Base-by-base conservation (phyloP, 2,329 filamentous ascomycete genomes). In the Ceratocystiopsis minuta region DNA sequence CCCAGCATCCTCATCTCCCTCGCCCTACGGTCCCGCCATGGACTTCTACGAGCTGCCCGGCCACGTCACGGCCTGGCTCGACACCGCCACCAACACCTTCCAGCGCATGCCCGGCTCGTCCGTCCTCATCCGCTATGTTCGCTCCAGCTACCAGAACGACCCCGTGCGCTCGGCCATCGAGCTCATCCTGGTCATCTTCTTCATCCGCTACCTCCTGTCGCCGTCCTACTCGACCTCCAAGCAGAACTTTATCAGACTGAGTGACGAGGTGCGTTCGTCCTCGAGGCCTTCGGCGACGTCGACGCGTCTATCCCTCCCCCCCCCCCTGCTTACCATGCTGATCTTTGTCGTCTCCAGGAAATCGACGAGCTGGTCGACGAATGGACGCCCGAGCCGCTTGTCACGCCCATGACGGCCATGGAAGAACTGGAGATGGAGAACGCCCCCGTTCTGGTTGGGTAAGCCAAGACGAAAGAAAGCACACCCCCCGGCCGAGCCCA, bases 361-460 rank as follows among this genome's bases (percentile, higher is more conserved):
- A 92, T 98, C 51, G 90, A 98, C 55, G 90, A 98, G 55, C 64
- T 98, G 45, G 82, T 98, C 36, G 87, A 93, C 43, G 90, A 98
- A 51, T 98, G 90, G 90, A 80, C 77, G 9, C 92, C 90, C 0
- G 90, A 98, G 60, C 87, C 90, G 14, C 70, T 98, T 36, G 88
- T 95, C 20, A 67, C 77, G 6, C 67, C 75, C 18, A 73, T 78
- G 48, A 87, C 80, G 1, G 50, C 74, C 1, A 70, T 88, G 40
- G 88, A 98, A 60, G 77, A 82, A 53, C 63, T 71, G 36, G 87
- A 95, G 56, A 74, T 80, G 45, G 88, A 96, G 54, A 92, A 78
- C 57, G 65, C 85, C 39, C 84, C 88, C 6, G 69, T 96, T 17
- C 83, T 98, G 57, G 75, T 88, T 49, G 90, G 90, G 84, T 92